These are phyloP conservation scores for Pichia sp. DNA, from an alignment of 1,139 yeast species.

Conservation along the genomic window DNA sequence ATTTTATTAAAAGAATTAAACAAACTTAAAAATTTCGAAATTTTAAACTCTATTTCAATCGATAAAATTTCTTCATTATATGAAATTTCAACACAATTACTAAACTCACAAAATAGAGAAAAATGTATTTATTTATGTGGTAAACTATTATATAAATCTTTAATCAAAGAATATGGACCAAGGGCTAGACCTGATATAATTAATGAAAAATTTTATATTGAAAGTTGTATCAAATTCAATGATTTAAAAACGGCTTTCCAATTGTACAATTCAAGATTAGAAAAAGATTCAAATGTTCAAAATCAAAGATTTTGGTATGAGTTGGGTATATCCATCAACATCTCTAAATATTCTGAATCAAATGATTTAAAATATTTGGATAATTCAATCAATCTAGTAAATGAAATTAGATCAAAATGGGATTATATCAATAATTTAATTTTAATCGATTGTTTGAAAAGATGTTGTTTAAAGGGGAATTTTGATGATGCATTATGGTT, in stretches of 20 bases:
- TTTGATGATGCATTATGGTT: constrained; percentile 21
- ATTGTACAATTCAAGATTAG: constrained; percentile 24
- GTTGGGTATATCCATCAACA: constrained; percentile 23
- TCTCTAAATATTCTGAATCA: constrained; percentile 11
- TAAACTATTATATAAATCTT: constrained; percentile 23
- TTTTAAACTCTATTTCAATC: constrained; percentile 19
- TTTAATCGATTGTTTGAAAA: constrained; percentile 18
- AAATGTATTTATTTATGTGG: constrained; percentile 27
- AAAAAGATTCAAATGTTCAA: constrained; percentile 23
- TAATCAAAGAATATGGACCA: constrained; percentile 14
- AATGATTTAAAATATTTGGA: constrained; percentile 5
- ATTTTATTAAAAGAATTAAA: constrained; percentile 20
- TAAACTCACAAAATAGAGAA: constrained; percentile 21
- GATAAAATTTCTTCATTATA: constrained; percentile 21
- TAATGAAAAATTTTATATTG: constrained; percentile 29
- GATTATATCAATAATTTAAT: constrained; percentile 22
- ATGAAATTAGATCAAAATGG: constrained; percentile 17
- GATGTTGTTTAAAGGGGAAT: constrained; percentile 14
- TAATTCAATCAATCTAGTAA: constrained; percentile 21
- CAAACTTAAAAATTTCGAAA: constrained; percentile 16
- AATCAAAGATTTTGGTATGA: constrained; percentile 30
- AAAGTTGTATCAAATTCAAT: constrained; percentile 22
- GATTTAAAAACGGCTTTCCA: constrained; percentile 20
- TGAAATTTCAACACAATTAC: constrained; percentile 24
- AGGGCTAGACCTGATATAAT: constrained; percentile 30